Base-by-base conservation (phyloP, 108 stramenopile genomes). In the Nitzschia sp. region DNA sequence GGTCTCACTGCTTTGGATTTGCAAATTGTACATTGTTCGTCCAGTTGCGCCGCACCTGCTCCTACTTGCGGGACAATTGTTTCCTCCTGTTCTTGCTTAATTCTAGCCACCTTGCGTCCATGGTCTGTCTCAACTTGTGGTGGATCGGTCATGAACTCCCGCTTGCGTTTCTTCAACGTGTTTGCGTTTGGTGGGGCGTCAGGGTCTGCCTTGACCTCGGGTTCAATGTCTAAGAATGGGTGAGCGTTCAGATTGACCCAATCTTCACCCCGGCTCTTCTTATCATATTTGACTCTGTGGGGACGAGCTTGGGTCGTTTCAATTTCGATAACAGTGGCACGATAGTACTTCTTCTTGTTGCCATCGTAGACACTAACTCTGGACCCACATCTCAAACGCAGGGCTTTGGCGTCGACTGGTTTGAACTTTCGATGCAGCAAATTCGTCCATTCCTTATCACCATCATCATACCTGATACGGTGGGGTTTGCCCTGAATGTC, bases 201-300 rank as follows among this genome's bases (percentile, higher is more conserved):
- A 6, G 38, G 38, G 38, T 42, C 38, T 13, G 13, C 38, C 38
- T 42, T 42, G 38, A 42, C 13, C 13, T 13, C 9, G 9, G 38
- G 38, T 13, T 6, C 9, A 9, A 9, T 42, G 5, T 59, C 57
- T 18, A 59, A 18, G 26, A 59, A 59, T 6, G 57, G 57, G 30
- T 59, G 57, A 28, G 30, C 29, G 57, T 28, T 5, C 26, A 59
- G 27, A 32, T 59, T 59, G 57, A 59, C 27, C 57, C 57, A 59
- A 6, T 59, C 57, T 18, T 59, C 26, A 8, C 30, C 30, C 29
- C 27, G 25, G 5, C 30, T 5, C 26, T 59, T 9, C 26, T 59
- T 32, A 29, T 59, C 57, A 32, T 59, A 59, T 28, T 59, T 59
- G 18, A 42, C 38, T 13, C 13, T 42, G 38, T 42, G 38, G 13